Evolutionary conservation across 2,329 filamentous ascomycete species (phyloP).

Genomic region (Teratosphaeria viscida): DNA sequence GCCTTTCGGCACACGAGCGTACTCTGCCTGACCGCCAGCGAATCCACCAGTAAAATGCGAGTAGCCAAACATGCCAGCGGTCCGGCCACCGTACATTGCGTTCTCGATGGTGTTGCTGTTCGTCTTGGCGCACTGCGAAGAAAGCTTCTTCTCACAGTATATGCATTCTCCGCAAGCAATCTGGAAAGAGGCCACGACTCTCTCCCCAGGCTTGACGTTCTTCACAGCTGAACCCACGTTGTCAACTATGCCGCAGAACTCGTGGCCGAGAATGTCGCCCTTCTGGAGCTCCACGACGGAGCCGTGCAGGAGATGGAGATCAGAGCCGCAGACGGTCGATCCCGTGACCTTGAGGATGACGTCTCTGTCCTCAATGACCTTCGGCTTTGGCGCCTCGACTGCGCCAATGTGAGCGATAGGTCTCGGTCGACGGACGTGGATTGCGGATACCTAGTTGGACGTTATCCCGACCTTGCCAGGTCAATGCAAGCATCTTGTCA

Average conservation of each 20-base stretch:
- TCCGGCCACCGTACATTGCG: slow-evolving; percentile 68
- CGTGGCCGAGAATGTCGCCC: slow-evolving; percentile 43
- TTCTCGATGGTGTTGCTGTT: slow-evolving; percentile 62
- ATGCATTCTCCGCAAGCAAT: slow-evolving; percentile 63
- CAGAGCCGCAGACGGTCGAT: slow-evolving; percentile 51
- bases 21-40: slow-evolving; percentile 80
- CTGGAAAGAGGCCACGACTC: slow-evolving; percentile 79
- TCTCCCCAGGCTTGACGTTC: slow-evolving; percentile 34
- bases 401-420: no score
- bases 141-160: slow-evolving; percentile 69
- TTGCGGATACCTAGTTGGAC: background rate
- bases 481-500: slow-evolving; percentile 63
- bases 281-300: slow-evolving; percentile 40
- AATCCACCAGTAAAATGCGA: slow-evolving; percentile 72
- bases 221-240: slow-evolving; percentile 34
- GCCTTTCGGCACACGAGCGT: slow-evolving; percentile 68
- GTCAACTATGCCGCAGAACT: slow-evolving; percentile 43
- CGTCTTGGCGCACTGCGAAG: slow-evolving; percentile 69
- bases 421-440: no score
- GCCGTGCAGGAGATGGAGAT: slow-evolving; percentile 47
- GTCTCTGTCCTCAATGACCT: slow-evolving; percentile 60
- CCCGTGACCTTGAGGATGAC: slow-evolving; percentile 72
- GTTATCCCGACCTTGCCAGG: slow-evolving; percentile 37
- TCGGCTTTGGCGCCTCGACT: slow-evolving; percentile 58
- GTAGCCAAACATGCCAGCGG: slow-evolving; percentile 54